Base-by-base conservation (phyloP, 345 rosid species). In the Raphanus sativus region DNA sequence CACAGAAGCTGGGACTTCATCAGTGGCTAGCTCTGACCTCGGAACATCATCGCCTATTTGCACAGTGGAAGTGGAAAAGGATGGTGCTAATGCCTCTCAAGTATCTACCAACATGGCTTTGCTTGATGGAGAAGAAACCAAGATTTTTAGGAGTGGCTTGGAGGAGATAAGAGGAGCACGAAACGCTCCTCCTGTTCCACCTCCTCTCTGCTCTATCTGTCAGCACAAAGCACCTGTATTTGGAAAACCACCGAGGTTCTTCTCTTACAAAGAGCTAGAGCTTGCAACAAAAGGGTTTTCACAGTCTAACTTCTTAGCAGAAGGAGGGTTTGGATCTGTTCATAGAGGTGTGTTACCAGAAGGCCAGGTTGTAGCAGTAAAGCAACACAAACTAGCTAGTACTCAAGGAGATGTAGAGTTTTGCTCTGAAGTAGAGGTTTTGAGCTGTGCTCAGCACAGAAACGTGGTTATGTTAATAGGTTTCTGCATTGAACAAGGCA, bases 1-100 rank as follows among this genome's bases (percentile, higher is more conserved):
- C 10, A 96, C 99, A 45, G 99, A 95, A 85, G 94, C 87, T 32
- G 92, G 90, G 56, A 90, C 97, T 33, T 96, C 99, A 42, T 96
- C 99, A n/a, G 91, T 93, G 26, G 87, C 98, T 5, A 96, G 98
- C 83, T 90, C 92, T 65, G 99, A 93, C 71, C 89, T 86, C 0
- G 97, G 98, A 72, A 86, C 97, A 60, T 93, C 98, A 36, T 76
- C 80, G 8, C 98, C 99, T 2, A 84, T 79, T 79, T 86, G 83
- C 81, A 79, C 74, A 45, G 77, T 87, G 2, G 96, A 84, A 73
- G 76, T 66, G 71, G 90, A 88, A 85, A 91, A 91, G 62, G 86
- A 77, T 63, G 54, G 13, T 45, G 16, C 54, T 45, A 45, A 13
- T 50, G 17, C 55, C 6, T 5, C 55, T 50, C 55, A 80, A 70